Evolutionary conservation across 1,139 yeast genomes (phyloP).

Genomic region (Zygosaccharomyces sapae): DNA sequence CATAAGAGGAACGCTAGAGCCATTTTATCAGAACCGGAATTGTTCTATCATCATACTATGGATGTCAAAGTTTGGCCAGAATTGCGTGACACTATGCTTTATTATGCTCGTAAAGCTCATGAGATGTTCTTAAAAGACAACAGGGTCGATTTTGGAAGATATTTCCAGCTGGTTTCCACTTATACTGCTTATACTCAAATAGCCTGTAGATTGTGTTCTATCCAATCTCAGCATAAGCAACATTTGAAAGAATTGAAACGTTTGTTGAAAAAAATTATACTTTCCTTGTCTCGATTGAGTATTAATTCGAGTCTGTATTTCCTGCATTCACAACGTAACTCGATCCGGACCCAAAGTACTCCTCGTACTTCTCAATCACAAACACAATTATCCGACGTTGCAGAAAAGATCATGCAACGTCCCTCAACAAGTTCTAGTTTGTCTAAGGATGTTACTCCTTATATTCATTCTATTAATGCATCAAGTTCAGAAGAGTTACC

Average conservation of each 20-base stretch:
- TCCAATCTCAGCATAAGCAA: conserved; percentile 46
- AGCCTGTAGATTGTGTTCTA: conserved; percentile 49
- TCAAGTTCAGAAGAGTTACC: conserved; percentile 7
- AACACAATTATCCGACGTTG: conserved; percentile 6
- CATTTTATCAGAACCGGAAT: conserved; percentile 32
- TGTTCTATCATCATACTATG: conserved; percentile 53
- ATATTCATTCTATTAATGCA: neutral
- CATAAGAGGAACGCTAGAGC: conserved; percentile 10
- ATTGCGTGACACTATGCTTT: conserved; percentile 44
- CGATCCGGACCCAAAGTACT: conserved; percentile 6
- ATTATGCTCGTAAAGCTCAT: conserved; percentile 44
- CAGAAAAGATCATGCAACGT: conserved; percentile 11
- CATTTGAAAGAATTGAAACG: conserved; percentile 45
- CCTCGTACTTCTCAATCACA: conserved; percentile 13
- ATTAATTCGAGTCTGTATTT: conserved; percentile 56
- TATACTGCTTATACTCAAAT: conserved; percentile 46
- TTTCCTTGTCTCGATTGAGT: conserved; percentile 54
- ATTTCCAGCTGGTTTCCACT: conserved; percentile 49
- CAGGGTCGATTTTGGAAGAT: conserved; percentile 48
- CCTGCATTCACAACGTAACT: conserved; percentile 28
- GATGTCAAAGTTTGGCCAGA: conserved; percentile 58
- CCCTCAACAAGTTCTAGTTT: conserved; percentile 8
- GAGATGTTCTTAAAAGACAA: conserved; percentile 50
- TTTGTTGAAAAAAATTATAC: conserved; percentile 47
- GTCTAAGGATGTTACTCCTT: conserved; percentile 1